These are phyloP conservation scores for Solanum chmielewskii DNA, from an alignment of 257 asterid species.

Conservation along the genomic window DNA sequence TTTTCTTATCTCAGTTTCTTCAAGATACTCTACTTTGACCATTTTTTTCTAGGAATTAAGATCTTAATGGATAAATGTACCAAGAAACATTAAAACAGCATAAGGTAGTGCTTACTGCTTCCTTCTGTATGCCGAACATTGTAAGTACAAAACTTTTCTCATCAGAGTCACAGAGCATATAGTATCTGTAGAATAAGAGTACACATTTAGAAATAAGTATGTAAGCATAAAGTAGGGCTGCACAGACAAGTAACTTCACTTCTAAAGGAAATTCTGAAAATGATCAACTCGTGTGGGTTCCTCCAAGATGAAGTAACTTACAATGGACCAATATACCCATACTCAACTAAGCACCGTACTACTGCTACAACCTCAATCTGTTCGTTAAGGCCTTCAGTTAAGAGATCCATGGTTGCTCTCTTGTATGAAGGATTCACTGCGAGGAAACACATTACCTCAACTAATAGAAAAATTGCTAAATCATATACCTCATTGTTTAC, in stretches of 20 bases:
- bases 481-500: neutral
- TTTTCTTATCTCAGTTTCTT: too few species aligned
- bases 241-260: neutral
- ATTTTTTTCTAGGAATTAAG: neutral
- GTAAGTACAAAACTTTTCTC: neutral
- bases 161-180: neutral
- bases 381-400: too few species aligned
- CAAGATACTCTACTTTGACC: neutral
- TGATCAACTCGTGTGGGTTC: too few species aligned
- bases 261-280: neutral
- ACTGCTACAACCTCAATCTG: too few species aligned
- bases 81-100: neutral
- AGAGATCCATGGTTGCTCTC: too few species aligned
- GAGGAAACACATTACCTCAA: neutral
- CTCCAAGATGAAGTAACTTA: too few species aligned
- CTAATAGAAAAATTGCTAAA: neutral
- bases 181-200: neutral
- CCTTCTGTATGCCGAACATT: neutral
- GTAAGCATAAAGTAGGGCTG: too few species aligned
- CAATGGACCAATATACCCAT: too few species aligned
- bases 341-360: too few species aligned
- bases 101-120: constrained; percentile 16
- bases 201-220: neutral
- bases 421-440: too few species aligned
- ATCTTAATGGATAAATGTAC: neutral